Base-by-base conservation (phyloP, 768 basidiomycete genomes). In the Coprinopsis marcescibilis region DNA sequence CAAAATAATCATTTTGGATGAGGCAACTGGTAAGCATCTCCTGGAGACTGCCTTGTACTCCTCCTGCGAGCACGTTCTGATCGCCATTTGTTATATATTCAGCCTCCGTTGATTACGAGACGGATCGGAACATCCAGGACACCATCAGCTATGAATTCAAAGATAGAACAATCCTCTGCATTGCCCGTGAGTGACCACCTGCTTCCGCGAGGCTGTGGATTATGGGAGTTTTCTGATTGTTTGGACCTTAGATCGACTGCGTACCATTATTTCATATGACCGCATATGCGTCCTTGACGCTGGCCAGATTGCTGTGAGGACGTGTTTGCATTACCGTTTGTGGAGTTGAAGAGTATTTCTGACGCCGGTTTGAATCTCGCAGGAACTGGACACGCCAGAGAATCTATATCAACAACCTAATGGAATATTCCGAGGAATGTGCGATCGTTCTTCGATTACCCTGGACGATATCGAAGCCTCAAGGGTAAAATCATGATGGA, bases 71-170 rank as follows among this genome's bases (percentile, higher is more conserved):
- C 12, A 21, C 39, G 10, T 21, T 24, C 12, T 43, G 26, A 21
- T 25, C 29, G 41, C n/a, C n/a, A n/a, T n/a, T 49, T 46, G 44
- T 34, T 15, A 48, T 23, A 24, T 47, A 25, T 40, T 30, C 41
- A 77, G 88, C 88, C n/a, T 87, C 85, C 10, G 88, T 92, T 23
- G 89, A 92, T 55, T 86, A 83, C 54, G 89, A 89, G 64, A 94
- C 90, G 0, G 93, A 96, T 66, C 70, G 81, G 48, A 89, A 88
- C 61, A 92, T 98, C 50, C 93, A 96, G 60, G 77, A 86, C 52
- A 95, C 93, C 4, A 95, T 97, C 52, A 76, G 88, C 1, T 71
- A 72, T 40, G 85, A 87, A 68, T 97, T 95, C 69, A 68, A 74
- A 35, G 83, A 91, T 61, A 81, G 83, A 52, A 95, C 93, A 0